phyloP scores from a whole-genome alignment of 2,329 filamentous ascomycete species.

The Coniella lustricola region DNA sequence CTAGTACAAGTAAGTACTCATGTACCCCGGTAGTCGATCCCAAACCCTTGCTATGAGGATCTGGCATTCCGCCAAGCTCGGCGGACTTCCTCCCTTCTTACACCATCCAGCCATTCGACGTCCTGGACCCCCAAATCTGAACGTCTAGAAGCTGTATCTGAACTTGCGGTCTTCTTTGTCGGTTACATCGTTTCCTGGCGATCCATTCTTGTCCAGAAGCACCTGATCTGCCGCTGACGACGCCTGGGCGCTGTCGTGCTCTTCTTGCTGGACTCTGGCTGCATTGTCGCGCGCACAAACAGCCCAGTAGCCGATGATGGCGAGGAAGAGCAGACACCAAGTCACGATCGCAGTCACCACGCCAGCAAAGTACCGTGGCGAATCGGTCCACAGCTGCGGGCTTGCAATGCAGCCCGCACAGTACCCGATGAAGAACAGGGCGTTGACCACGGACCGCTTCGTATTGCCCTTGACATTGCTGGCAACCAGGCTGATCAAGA shows the following conservation, averaged over 20 bases:
- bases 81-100: too few species aligned
- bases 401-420: conserved; percentile 37
- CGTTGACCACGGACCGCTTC: conserved; percentile 38
- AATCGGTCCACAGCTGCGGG: conserved; percentile 42
- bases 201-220: conserved; percentile 20
- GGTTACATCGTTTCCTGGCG: conserved; percentile 25
- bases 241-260: not conserved
- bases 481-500: conserved; percentile 36
- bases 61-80: too few species aligned
- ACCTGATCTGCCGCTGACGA: conserved; percentile 10
- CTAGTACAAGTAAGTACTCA: too few species aligned
- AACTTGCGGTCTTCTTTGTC: conserved; percentile 30
- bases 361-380: conserved; percentile 38
- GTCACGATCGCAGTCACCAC: conserved; percentile 37
- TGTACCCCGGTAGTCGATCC: too few species aligned
- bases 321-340: conserved; percentile 33
- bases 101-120: too few species aligned
- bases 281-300: conserved; percentile 30
- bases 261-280: conserved; percentile 17
- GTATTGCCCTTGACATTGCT: conserved; percentile 47
- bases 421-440: conserved; percentile 44
- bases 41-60: too few species aligned
- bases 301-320: conserved; percentile 27
- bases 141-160: conserved; percentile 24
- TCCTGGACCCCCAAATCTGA: too few species aligned